These are phyloP conservation scores for Trypanosoma boissoni DNA, from an alignment of 208 protist species.

Conservation along the genomic window DNA sequence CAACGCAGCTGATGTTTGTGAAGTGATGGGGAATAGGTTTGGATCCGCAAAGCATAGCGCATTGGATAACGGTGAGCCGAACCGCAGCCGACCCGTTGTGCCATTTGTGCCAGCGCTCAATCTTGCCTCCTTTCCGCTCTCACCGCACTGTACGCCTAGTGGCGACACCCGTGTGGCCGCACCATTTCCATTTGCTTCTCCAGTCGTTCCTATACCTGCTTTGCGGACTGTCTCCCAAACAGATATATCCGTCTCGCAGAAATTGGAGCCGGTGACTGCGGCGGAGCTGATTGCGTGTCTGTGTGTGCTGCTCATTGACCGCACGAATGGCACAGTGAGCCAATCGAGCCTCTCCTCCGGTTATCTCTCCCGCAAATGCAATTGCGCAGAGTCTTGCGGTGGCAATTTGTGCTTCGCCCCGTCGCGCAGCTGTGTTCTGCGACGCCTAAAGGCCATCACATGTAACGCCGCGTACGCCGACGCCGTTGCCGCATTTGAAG, in stretches of 20 bases:
- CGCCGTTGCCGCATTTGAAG: slow-evolving; percentile 5
- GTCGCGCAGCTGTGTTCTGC: slow-evolving; percentile 4
- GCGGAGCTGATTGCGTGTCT: slow-evolving; percentile 64
- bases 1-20: too few relatives aligned
- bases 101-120: slow-evolving; percentile 47
- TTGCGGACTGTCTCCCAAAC: not conserved
- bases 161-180: slow-evolving; percentile 38
- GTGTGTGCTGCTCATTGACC: slow-evolving; percentile 47
- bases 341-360: slow-evolving; percentile 4
- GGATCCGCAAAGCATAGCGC: not conserved
- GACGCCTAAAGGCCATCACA: not conserved
- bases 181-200: not conserved
- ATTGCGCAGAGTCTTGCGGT: not conserved
- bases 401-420: not conserved
- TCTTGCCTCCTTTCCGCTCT: slow-evolving; percentile 37
- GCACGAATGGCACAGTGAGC: slow-evolving; percentile 38
- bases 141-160: slow-evolving; percentile 60
- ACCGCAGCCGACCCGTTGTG: too few relatives aligned
- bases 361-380: not conserved
- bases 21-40: not conserved
- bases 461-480: not conserved
- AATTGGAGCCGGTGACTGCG: not conserved
- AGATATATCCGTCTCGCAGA: slow-evolving; percentile 5
- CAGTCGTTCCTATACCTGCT: not conserved
- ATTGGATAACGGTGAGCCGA: not conserved